Conservation (phyloP, 768 basidiomycete species). For the Phallus indusiatus region DNA sequence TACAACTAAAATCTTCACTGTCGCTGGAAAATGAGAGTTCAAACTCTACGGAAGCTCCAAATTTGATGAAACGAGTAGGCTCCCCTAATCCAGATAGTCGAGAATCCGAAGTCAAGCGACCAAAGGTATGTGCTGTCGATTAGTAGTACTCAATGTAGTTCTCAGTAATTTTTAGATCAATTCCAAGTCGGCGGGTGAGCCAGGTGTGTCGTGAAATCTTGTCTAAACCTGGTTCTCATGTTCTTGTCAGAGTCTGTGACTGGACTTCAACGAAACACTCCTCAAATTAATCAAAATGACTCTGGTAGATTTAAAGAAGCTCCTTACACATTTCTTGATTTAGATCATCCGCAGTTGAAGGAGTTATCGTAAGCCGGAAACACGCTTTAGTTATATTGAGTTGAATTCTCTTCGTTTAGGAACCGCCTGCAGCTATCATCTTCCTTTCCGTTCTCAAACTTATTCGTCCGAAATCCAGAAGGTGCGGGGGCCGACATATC, state of each 20-base stretch:
- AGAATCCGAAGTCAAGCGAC: slow-evolving; percentile 1
- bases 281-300: slow-evolving; percentile 13
- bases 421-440: slow-evolving; percentile 59
- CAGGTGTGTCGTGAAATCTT: not conserved
- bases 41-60: not conserved
- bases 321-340: slow-evolving; percentile 73
- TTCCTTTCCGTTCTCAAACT: slow-evolving; percentile 62
- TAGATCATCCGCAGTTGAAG: slow-evolving; percentile 61
- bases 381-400: not conserved
- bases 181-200: not conserved
- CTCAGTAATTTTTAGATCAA: too few relatives aligned
- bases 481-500: slow-evolving; percentile 46
- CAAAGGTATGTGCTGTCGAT: slow-evolving; percentile 1
- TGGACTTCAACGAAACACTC: not conserved
- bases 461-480: slow-evolving; percentile 79
- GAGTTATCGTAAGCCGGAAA: not conserved
- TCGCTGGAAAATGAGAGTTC: not conserved
- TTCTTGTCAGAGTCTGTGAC: not conserved
- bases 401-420: slow-evolving; percentile 28
- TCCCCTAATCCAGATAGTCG: slow-evolving; percentile 1
- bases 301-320: slow-evolving; percentile 7
- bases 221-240: not conserved
- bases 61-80: not conserved
- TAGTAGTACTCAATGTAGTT: not conserved
- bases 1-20: slow-evolving; percentile 36